These are phyloP conservation scores for Periglandula ipomoeae DNA, from an alignment of 2,329 filamentous ascomycete species.

Conservation along the genomic window DNA sequence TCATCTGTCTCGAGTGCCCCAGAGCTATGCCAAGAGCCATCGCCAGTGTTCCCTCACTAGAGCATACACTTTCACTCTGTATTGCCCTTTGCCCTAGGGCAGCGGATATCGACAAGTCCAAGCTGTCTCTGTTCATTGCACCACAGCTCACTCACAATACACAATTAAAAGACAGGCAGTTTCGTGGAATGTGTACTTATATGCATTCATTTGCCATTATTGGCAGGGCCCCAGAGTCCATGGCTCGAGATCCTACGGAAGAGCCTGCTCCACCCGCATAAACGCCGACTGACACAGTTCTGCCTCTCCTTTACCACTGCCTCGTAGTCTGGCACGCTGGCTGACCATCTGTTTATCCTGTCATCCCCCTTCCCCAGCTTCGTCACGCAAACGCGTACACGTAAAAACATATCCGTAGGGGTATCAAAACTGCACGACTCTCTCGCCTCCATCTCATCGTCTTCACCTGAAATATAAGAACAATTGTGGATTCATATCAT, in stretches of 20 bases:
- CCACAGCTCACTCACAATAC: neutral
- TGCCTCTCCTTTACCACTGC: neutral
- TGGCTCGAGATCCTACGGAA: neutral
- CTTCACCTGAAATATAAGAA: neutral
- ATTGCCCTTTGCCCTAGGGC: no score
- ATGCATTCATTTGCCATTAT: neutral
- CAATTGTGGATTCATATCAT: neutral
- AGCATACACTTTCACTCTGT: neutral
- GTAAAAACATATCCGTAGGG: conserved; percentile 1
- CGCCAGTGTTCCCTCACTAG: neutral
- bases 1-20: neutral
- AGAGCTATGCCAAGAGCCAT: neutral
- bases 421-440: conserved; percentile 7
- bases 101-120: neutral
- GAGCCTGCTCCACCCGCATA: conserved; percentile 1
- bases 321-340: neutral
- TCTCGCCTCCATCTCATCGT: neutral
- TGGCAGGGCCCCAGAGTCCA: neutral
- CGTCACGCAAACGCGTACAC: neutral
- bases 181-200: conserved; percentile 3
- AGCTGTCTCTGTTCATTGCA: neutral
- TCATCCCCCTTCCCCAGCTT: neutral
- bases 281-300: neutral
- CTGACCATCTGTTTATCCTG: neutral
- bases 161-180: neutral